phyloP scores from a whole-genome alignment of 257 asterid genomes.

The Solanum chiquidenum region DNA sequence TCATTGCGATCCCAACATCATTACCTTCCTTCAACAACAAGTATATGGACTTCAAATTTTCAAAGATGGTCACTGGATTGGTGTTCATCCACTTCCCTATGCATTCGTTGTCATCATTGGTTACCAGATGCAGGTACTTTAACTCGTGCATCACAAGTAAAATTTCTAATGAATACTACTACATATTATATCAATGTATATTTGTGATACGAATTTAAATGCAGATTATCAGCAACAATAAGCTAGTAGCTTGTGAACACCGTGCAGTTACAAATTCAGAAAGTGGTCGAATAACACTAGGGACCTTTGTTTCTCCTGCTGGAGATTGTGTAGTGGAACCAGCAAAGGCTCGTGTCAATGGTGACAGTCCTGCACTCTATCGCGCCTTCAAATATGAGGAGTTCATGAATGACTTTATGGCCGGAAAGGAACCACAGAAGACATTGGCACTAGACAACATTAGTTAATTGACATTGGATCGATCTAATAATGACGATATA shows the following conservation, averaged over 20 bases:
- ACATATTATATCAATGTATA: too few species aligned
- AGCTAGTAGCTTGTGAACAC: slow-evolving; percentile 32
- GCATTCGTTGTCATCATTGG: slow-evolving; percentile 40
- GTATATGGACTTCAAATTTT: slow-evolving; percentile 45
- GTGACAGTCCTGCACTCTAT: slow-evolving; percentile 12
- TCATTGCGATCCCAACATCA: slow-evolving; percentile 49
- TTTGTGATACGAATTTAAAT: neutral
- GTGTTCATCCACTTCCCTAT: slow-evolving; percentile 28
- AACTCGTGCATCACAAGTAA: too few species aligned
- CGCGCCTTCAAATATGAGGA: slow-evolving; percentile 36
- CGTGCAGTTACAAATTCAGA: slow-evolving; percentile 37
- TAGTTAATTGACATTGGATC: too few species aligned
- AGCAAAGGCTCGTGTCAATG: slow-evolving; percentile 8
- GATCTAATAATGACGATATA: too few species aligned
- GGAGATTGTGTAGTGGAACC: slow-evolving; percentile 29
- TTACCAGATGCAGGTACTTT: slow-evolving; percentile 30
- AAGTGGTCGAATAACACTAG: slow-evolving; percentile 36
- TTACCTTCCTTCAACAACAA: slow-evolving; percentile 37
- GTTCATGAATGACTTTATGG: slow-evolving; percentile 17
- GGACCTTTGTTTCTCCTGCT: slow-evolving; percentile 46
- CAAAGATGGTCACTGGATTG: slow-evolving; percentile 41
- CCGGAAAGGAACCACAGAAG: slow-evolving; percentile 5
- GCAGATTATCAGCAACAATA: slow-evolving; percentile 51
- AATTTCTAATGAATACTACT: too few species aligned
- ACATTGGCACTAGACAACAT: slow-evolving; percentile 17